A percentile compares a stretch with the other conserved stretches of the same genome.
Conservation (phyloP, 1,139 yeast species). For the Candida tetrigidarum region DNA sequence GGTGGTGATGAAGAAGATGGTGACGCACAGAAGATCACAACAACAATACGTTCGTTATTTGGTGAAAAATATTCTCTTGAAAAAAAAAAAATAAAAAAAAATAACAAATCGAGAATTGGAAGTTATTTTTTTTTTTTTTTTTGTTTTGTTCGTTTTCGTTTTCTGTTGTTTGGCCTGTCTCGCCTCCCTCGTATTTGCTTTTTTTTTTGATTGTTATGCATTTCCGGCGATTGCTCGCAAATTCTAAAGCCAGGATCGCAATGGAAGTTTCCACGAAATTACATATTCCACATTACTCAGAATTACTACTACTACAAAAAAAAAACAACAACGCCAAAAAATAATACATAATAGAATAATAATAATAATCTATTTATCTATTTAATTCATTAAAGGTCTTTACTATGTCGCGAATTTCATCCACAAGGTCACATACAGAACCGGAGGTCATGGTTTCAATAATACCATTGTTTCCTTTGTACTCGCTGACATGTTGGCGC, state of each 20-base stretch:
- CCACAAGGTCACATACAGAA: constrained; percentile 30
- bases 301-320: too few relatives aligned
- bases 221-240: background rate
- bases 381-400: constrained; percentile 15
- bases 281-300: too few relatives aligned
- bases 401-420: constrained; percentile 27
- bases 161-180: too few relatives aligned
- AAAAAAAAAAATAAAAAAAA: too few relatives aligned
- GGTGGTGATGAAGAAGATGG: background rate
- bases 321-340: too few relatives aligned
- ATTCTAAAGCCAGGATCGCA: too few relatives aligned
- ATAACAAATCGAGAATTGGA: background rate
- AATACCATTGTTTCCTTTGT: constrained; percentile 27
- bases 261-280: too few relatives aligned
- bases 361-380: constrained; percentile 6
- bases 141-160: background rate
- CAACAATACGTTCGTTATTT: too few relatives aligned
- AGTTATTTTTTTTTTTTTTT: background rate
- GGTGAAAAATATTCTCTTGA: too few relatives aligned
- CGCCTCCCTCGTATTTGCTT: too few relatives aligned
- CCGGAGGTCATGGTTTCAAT: constrained; percentile 27
- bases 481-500: constrained; percentile 35
- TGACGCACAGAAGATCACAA: too few relatives aligned
- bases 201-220: background rate
- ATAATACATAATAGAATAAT: background rate